A percentile compares a stretch with the other conserved stretches of the same genome.
Evolutionary conservation across 768 basidiomycete genomes (phyloP).

Genomic region (Sarcodon aspratus): DNA sequence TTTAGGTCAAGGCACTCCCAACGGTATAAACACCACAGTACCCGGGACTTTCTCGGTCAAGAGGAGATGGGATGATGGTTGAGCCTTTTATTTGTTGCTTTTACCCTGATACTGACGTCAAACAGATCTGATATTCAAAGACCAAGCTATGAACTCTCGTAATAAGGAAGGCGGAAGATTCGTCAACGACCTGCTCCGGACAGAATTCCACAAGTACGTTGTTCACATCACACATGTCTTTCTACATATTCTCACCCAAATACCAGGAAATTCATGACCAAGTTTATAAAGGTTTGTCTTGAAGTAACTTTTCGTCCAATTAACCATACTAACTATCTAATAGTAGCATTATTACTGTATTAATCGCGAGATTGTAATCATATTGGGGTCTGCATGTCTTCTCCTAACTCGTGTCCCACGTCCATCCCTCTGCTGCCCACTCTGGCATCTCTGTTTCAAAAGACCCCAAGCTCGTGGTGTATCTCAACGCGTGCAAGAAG

Average conservation of each 20-base stretch:
- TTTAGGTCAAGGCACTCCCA: constrained; percentile 55
- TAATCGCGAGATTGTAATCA: constrained; percentile 4
- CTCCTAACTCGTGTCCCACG: constrained; percentile 33
- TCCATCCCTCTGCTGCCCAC: constrained; percentile 74
- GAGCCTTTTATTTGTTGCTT: background rate
- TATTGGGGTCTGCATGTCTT: background rate
- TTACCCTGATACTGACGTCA: constrained; percentile 4
- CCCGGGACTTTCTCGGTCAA: constrained; percentile 87
- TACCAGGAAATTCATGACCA: constrained; percentile 80
- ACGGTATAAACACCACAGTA: constrained; percentile 57
- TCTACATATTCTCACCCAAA: background rate
- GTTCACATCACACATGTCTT: background rate
- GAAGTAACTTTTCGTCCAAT: background rate
- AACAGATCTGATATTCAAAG: constrained; percentile 94
- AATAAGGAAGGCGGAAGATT: constrained; percentile 69
- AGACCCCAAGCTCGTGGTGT: constrained; percentile 70
- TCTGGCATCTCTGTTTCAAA: constrained; percentile 83
- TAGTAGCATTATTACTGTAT: background rate
- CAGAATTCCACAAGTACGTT: constrained; percentile 86
- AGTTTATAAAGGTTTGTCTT: constrained; percentile 68
- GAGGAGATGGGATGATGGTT: constrained; percentile 91
- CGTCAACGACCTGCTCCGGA: constrained; percentile 90
- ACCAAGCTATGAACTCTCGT: constrained; percentile 71
- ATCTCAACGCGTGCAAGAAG: constrained; percentile 85
- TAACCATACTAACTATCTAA: background rate